Evolutionary conservation across 805 yeast species (phyloP).

Genomic region (Metschnikowia noctiluminum): DNA sequence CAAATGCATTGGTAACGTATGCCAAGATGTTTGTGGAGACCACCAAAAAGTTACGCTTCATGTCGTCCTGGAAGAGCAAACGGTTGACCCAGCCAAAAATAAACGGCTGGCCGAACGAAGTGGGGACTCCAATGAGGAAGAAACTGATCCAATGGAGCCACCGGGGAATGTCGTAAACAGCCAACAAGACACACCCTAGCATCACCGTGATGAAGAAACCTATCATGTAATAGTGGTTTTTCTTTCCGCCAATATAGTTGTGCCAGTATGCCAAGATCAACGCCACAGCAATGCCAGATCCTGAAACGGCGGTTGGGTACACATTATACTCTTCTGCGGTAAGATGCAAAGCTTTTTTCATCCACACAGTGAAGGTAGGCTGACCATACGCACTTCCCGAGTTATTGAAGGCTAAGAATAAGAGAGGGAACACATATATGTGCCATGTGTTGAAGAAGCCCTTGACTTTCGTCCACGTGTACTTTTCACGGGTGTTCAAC

Average conservation of each 20-base stretch:
- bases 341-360: slow-evolving; percentile 33
- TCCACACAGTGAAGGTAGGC: slow-evolving; percentile 48
- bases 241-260: slow-evolving; percentile 32
- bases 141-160: slow-evolving; percentile 51
- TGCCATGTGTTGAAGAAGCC: slow-evolving; percentile 49
- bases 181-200: slow-evolving; percentile 41
- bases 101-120: slow-evolving; percentile 53
- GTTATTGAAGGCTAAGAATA: slow-evolving; percentile 39
- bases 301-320: slow-evolving; percentile 39
- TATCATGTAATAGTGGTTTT: slow-evolving; percentile 35
- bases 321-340: slow-evolving; percentile 34
- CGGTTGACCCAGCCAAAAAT: slow-evolving; percentile 57
- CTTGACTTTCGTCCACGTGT: slow-evolving; percentile 39
- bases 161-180: slow-evolving; percentile 47
- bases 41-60: slow-evolving; percentile 28
- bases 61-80: slow-evolving; percentile 40
- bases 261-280: slow-evolving; percentile 35
- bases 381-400: slow-evolving; percentile 30
- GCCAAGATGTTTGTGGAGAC: slow-evolving; percentile 38
- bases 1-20: slow-evolving; percentile 39
- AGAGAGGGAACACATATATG: slow-evolving; percentile 40
- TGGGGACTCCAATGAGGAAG: slow-evolving; percentile 45
- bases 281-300: slow-evolving; percentile 38
- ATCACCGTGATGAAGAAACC: slow-evolving; percentile 38
- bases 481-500: slow-evolving; percentile 35